Evolutionary conservation across 2,329 filamentous ascomycete genomes (phyloP), one percentile per base, ranked within the genome.

Genomic region (Helminthosporium solani): DNA sequence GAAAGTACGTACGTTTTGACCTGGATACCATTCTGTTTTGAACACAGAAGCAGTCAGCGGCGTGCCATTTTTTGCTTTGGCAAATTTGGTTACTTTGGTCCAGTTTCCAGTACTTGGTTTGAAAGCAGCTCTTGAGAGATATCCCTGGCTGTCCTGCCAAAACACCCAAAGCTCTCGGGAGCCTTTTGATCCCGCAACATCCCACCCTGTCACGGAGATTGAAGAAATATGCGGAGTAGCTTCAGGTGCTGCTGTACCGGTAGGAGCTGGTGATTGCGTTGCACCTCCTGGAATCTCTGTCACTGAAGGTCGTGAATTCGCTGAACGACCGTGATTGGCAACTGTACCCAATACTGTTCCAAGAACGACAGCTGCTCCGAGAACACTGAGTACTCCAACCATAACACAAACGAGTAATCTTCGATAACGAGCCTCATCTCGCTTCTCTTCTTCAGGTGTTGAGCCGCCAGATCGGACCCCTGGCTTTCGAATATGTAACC

Each of bases 61-160:
- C 31, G 46, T 52, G 5, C 38, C 30, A 8, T 33, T 37, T 21
- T 42, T 53, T 6, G 50, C 50, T 30, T 41, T 34, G 11, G 34
- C 47, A 42, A 58, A 58, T 25, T 52, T 52, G 2, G 46, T 41
- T 2, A 54, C 50, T 25, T 46, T 25, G 16, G 53, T 58, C 55
- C 50, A 56, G 20, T 52, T 55, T 1, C 49, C 50, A 34, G 54
- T 54, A 27, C 44, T 54, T 14, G 53, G 52, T 28, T 56, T 51
- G 43, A 52, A 54, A 2, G 53, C 44, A 14, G 49, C 41, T 7
- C 50, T 38, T 21, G 49, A 50, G 37, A 56, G 25, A 34, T 45
- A 56, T 3, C 46, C 43, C n/a, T 51, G 27, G n/a, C 21, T 47
- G 23, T 51, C 45, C 38, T 56, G 50, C 38, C 42, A 56, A 23